Conservation (phyloP, 768 basidiomycete species). For the Pisolithus orientalis region DNA sequence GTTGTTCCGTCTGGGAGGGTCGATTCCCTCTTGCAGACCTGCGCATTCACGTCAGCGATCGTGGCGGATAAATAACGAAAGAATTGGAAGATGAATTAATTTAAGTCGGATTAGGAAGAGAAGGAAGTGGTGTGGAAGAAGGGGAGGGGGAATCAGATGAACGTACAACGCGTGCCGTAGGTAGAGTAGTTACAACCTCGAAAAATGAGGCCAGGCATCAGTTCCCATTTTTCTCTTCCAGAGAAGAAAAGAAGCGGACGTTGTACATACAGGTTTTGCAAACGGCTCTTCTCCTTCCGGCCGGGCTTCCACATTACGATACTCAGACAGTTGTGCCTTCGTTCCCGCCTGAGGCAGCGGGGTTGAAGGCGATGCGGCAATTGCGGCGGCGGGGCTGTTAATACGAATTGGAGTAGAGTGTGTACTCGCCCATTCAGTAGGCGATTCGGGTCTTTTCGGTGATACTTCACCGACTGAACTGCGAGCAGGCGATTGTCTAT, state of each 20-base stretch:
- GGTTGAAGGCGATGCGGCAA: background rate
- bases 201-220: background rate
- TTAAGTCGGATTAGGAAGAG: background rate
- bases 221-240: background rate
- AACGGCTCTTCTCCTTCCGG: too few species aligned
- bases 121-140: background rate
- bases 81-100: background rate
- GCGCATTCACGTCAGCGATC: too few species aligned
- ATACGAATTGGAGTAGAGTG: background rate
- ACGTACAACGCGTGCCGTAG: background rate
- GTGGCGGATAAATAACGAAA: too few species aligned
- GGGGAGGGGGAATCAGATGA: background rate
- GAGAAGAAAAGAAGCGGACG: background rate
- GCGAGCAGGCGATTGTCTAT: background rate
- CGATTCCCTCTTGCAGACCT: too few species aligned
- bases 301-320: too few species aligned
- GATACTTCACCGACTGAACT: background rate
- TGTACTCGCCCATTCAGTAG: background rate
- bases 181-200: background rate
- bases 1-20: too few species aligned
- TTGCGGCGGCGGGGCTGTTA: background rate
- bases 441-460: too few species aligned
- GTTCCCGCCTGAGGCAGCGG: background rate
- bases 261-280: too few species aligned
- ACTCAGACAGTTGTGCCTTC: background rate